Evolutionary conservation across 257 asterid genomes (phyloP).

Genomic region (Plantago major): DNA sequence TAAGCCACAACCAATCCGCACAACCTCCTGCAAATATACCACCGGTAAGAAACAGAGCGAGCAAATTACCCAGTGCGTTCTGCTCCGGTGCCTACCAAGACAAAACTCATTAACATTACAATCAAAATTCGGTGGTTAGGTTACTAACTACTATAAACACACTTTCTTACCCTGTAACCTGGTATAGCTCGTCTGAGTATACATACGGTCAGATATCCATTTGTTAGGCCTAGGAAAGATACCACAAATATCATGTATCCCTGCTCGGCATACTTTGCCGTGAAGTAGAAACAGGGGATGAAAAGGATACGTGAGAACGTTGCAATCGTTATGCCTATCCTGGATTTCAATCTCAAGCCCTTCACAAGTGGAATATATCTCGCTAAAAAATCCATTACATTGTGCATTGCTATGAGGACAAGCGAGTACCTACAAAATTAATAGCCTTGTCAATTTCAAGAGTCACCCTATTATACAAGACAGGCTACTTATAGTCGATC

Average conservation of each 20-base stretch:
- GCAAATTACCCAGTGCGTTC: slow-evolving; percentile 79
- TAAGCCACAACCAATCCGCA: slow-evolving; percentile 81
- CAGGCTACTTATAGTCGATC: too few species aligned
- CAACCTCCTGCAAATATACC: slow-evolving; percentile 65
- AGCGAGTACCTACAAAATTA: slow-evolving; percentile 52
- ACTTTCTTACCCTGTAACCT: slow-evolving; percentile 67
- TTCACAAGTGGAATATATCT: slow-evolving; percentile 59
- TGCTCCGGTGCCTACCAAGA: slow-evolving; percentile 81
- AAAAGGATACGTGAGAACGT: slow-evolving; percentile 47
- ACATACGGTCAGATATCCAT: slow-evolving; percentile 77
- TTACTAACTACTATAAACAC: too few species aligned
- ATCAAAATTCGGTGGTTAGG: too few species aligned
- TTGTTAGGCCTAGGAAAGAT: slow-evolving; percentile 65
- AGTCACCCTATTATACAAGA: too few species aligned
- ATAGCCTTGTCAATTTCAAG: too few species aligned
- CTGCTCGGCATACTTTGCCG: slow-evolving; percentile 72
- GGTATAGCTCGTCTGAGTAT: slow-evolving; percentile 58
- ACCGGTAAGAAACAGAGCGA: slow-evolving; percentile 58
- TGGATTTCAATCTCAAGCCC: slow-evolving; percentile 39
- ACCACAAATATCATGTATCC: slow-evolving; percentile 73
- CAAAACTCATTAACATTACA: background rate
- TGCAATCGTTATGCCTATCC: slow-evolving; percentile 55
- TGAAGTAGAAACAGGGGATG: slow-evolving; percentile 71
- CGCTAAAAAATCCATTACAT: slow-evolving; percentile 50
- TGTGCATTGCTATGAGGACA: slow-evolving; percentile 72